Evolutionary conservation across 2,329 filamentous ascomycete species (phyloP), one percentile per base, ranked within the genome.

Genomic region (Pyrenochaeta sp.): DNA sequence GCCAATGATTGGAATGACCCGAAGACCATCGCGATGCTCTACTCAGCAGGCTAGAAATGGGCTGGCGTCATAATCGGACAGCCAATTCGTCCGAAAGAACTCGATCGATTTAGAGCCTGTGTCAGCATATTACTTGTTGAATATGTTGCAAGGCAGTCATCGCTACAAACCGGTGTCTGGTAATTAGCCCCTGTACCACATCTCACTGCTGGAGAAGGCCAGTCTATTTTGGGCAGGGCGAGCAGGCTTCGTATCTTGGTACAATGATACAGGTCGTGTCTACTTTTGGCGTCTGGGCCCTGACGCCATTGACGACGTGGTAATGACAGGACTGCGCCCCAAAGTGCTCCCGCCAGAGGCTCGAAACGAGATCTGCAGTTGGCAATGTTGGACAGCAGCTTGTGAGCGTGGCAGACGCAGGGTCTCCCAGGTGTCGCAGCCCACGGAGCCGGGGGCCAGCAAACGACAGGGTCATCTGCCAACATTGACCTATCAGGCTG

Each of bases 401-500:
- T 54, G 54, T 40, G 55, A 66, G 64, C 61, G 60, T 66, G 56
- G 60, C 65, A 63, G 68, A 61, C 71, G 71, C 71, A 74, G 71
- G 71, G 69, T 61, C 67, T 62, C 54, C 55, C 45, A 52, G 49
- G 47, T 51, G 49, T 55, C 59, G 56, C 57, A 61, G 44, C 60
- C 42, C 58, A 54, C 44, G 46, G 55, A 54, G 59, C 56, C 54
- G 58, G 64, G 66, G 62, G 58, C 63, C 4, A 9, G 58, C 59
- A 62, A 63, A 60, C 63, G 60, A 66, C 55, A 60, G 61, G 63
- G 63, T 67, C 60, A 63, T 60, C 56, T 68, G 59, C 47, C 56
- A 56, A 63, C 58, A 73, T 73, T 73, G 71, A 56, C 71, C 69
- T 71, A 74, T 74, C 68, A 64, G 60, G 64, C 55, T 60, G 57